phyloP scores from a whole-genome alignment of 352 stramenopile species.

The Phytophthora sansomeana region DNA sequence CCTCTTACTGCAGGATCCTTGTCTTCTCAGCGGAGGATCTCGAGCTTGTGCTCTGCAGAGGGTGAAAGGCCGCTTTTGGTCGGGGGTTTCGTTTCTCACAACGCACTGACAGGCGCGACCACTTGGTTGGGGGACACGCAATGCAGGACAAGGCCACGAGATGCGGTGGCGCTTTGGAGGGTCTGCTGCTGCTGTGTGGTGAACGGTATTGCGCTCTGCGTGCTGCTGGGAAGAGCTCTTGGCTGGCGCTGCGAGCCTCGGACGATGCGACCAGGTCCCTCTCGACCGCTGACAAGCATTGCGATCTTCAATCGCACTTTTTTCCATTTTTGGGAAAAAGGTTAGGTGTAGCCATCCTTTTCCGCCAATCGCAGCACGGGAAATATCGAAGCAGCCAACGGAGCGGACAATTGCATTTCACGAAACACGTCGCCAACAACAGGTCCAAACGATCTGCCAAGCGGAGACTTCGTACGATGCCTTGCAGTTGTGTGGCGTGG shows the following conservation, averaged over 20 bases:
- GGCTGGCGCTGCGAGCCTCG: background rate
- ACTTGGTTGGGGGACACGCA: constrained; percentile 21
- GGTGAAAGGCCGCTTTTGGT: constrained; percentile 4
- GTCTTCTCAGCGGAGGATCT: constrained; percentile 32
- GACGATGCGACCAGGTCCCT: background rate
- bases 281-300: constrained; percentile 8
- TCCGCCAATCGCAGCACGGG: constrained; percentile 13
- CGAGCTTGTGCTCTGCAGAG: constrained; percentile 2
- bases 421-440: too few species aligned
- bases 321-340: constrained; percentile 30
- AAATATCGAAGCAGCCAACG: constrained; percentile 25
- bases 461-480: too few species aligned
- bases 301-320: constrained; percentile 43
- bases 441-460: too few species aligned
- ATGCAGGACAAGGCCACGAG: constrained; percentile 7
- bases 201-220: too few species aligned
- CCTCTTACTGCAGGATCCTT: background rate
- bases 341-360: too few species aligned
- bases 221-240: too few species aligned
- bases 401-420: background rate
- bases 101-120: constrained; percentile 20
- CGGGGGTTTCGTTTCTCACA: constrained; percentile 38
- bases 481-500: too few species aligned
- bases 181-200: background rate
- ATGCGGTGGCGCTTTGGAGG: background rate